A percentile compares a stretch with the other conserved stretches of the same genome.
These are phyloP conservation scores for Beta corolliflora DNA, from an alignment of 179 eudicot genomes.

Conservation along the genomic window DNA sequence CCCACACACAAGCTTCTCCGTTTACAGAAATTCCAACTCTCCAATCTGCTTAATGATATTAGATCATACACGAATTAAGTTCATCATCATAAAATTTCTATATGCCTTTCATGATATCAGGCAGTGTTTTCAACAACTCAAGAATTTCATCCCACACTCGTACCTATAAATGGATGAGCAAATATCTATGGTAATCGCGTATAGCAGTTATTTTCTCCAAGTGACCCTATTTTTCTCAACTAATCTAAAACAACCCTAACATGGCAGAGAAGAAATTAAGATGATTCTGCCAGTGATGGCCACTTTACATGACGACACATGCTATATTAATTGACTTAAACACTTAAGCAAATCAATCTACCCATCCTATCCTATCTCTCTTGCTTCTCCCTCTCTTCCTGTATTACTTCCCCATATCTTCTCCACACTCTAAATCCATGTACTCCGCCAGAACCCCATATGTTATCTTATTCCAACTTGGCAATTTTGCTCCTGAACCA, in stretches of 20 bases:
- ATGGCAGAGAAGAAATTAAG: background rate
- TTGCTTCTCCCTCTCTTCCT: background rate
- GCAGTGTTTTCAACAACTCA: background rate
- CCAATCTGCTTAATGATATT: background rate
- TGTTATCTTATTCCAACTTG: too few relatives aligned
- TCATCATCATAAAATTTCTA: background rate
- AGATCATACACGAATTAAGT: background rate
- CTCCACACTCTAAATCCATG: background rate
- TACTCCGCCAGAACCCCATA: background rate
- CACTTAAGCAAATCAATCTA: background rate
- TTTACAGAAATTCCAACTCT: background rate
- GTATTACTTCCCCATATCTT: background rate
- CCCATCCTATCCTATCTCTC: background rate
- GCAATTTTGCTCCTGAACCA: background rate
- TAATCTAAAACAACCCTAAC: background rate
- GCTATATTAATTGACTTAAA: background rate
- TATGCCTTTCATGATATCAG: background rate
- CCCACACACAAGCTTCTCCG: background rate
- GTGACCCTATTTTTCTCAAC: background rate
- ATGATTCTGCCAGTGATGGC: background rate
- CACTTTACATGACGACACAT: background rate
- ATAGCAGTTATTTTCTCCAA: background rate
- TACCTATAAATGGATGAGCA: too few relatives aligned
- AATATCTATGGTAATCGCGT: too few relatives aligned
- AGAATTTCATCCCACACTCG: background rate